Evolutionary conservation across 805 yeast species (phyloP).

Genomic region (Lachancea meyersii): DNA sequence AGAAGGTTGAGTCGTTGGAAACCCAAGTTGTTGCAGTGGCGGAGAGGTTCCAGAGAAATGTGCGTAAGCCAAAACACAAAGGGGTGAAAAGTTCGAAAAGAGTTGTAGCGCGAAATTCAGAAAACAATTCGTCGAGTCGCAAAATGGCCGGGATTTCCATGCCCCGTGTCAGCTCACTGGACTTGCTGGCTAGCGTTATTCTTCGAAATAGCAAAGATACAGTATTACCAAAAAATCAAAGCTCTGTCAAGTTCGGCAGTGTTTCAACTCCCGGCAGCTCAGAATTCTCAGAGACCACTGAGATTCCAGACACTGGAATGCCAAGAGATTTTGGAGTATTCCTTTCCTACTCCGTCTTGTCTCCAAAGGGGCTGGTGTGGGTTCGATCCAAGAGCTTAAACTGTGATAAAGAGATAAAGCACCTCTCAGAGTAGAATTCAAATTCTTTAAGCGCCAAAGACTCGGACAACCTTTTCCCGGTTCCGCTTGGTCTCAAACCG

Average conservation of each 20-base stretch:
- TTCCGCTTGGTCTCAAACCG: slow-evolving; percentile 2
- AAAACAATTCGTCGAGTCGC: too few relatives aligned
- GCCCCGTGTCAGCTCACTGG: slow-evolving; percentile 7
- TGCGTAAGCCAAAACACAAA: neutral
- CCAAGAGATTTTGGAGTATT: slow-evolving; percentile 6
- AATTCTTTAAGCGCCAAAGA: neutral
- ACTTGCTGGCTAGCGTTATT: slow-evolving; percentile 5
- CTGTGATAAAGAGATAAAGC: slow-evolving; percentile 2
- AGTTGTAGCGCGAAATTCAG: neutral
- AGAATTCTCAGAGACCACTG: neutral
- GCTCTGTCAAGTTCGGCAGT: neutral
- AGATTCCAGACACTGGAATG: neutral
- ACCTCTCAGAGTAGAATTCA: slow-evolving; percentile 3
- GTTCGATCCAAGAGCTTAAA: slow-evolving; percentile 5
- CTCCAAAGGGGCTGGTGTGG: slow-evolving; percentile 7
- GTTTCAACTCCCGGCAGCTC: neutral
- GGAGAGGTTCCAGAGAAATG: neutral
- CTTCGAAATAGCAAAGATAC: neutral
- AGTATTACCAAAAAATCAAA: neutral
- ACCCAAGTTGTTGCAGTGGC: neutral
- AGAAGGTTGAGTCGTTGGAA: slow-evolving; percentile 5
- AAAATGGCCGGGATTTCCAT: neutral
- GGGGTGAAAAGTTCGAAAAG: neutral
- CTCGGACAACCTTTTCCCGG: neutral
- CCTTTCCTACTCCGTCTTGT: slow-evolving; percentile 3